Base-by-base conservation (phyloP, 2,329 filamentous ascomycete genomes). In the Hymenotorrendiella dingleyae region DNA sequence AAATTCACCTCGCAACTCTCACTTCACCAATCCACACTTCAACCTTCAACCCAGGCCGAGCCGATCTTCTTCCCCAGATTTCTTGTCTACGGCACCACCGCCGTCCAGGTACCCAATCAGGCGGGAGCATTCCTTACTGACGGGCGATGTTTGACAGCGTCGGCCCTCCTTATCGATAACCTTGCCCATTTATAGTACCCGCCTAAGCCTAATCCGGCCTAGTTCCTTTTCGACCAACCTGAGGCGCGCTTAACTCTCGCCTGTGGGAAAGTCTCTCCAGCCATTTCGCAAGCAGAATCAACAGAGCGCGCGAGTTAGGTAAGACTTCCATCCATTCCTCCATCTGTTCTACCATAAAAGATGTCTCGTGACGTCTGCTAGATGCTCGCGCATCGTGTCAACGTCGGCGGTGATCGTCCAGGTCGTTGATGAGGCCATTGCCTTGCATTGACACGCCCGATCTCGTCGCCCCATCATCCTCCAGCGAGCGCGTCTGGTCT, bases 321-420 rank as follows among this genome's bases (percentile, higher is more conserved):
- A 59, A 61, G 59, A 60, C 55, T 49, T 47, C 49, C 49, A 46
- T 50, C 43, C 51, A 55, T 56, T 53, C 52, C 50, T 55, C 45
- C 48, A 43, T 32, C 39, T 14, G 39, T 48, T 22, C 37, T 36
- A 22, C 50, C 24, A 50, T 30, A 22, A 27, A 20, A 35, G 42
- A 47, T 48, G 54, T 55, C 55, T 54, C 56, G 56, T 55, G 56
- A 58, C 51, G 33, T 49, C 46, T 34, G 43, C 22, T 50, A 45
- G 49, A 50, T 45, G 43, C 34, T 46, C 22, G 46, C 42, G 44
- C 42, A 43, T 46, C 40, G 36, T 39, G 40, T 45, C 19, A 38
- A 40, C 47, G 39, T 46, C 28, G 36, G 42, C 39, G 39, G 42
- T 20, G 48, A 38, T 26, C 29, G 29, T 42, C 50, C 37, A 42